These are phyloP conservation scores for Pythium sp. DNA, from an alignment of 352 stramenopile genomes.

Conservation along the genomic window DNA sequence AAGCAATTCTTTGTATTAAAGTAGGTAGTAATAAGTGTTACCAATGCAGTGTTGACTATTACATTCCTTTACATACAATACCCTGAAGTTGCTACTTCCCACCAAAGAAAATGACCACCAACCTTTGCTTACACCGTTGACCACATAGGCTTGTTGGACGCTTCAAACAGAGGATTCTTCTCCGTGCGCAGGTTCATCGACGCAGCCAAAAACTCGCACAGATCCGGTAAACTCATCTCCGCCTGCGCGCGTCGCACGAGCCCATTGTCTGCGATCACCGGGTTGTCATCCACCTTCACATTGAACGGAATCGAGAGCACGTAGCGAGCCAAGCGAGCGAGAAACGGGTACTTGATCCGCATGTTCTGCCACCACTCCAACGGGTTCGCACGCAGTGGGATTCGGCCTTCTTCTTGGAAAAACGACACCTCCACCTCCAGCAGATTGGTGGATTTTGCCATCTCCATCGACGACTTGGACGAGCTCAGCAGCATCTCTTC, in stretches of 20 bases:
- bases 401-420: constrained; percentile 64
- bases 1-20: neutral
- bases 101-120: neutral
- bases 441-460: constrained; percentile 72
- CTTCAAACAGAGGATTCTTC: constrained; percentile 40
- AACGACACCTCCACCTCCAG: constrained; percentile 79
- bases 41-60: neutral
- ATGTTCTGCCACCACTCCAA: constrained; percentile 77
- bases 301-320: constrained; percentile 65
- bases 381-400: constrained; percentile 55
- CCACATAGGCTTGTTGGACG: constrained; percentile 49
- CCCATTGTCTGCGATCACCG: constrained; percentile 37
- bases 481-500: constrained; percentile 72
- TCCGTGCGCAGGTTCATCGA: constrained; percentile 60
- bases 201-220: constrained; percentile 45
- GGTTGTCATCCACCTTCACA: constrained; percentile 48
- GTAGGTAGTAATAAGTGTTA: neutral
- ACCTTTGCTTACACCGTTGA: constrained; percentile 33
- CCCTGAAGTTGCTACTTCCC: neutral
- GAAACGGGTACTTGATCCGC: constrained; percentile 79
- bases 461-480: constrained; percentile 61
- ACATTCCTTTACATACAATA: neutral
- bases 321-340: constrained; percentile 60
- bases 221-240: constrained; percentile 36
- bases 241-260: constrained; percentile 35